These are phyloP conservation scores for Chrysopogon serrulatus DNA, from an alignment of 176 grass and related monocot species.

Conservation along the genomic window DNA sequence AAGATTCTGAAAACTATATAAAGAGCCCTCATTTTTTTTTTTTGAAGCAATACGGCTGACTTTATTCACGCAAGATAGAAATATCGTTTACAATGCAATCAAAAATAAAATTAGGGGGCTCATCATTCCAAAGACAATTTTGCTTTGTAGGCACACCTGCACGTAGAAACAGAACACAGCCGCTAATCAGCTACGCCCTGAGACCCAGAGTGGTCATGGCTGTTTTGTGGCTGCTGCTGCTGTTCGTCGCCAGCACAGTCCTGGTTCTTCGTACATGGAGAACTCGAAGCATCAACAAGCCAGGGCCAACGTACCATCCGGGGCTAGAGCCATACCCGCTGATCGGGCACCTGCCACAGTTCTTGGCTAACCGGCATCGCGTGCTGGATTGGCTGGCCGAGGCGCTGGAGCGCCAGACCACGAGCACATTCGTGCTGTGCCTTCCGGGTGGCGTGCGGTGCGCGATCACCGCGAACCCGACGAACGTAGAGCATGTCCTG, in stretches of 20 bases:
- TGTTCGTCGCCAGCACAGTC: background rate
- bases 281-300: background rate
- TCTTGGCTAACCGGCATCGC: background rate
- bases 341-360: background rate
- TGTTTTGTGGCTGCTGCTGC: background rate
- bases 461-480: slow-evolving; percentile 25
- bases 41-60: too few species aligned
- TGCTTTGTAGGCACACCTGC: too few species aligned
- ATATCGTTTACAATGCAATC: too few species aligned
- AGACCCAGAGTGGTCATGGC: background rate
- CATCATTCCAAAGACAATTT: too few species aligned
- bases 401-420: background rate
- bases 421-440: background rate
- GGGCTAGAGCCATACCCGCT: background rate
- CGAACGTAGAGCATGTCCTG: slow-evolving; percentile 43
- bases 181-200: background rate
- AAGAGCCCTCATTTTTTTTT: too few species aligned
- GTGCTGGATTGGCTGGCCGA: background rate
- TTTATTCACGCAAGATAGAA: too few species aligned
- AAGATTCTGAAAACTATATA: too few species aligned
- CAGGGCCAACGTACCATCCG: background rate
- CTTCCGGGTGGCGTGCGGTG: background rate
- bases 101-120: too few species aligned
- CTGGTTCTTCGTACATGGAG: background rate
- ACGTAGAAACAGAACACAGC: background rate